Percentiles rank a stretch among this genome's conserved stretches.
phyloP scores from a whole-genome alignment of 192 early-diverging fungal genomes.

The Coemansia sp. region DNA sequence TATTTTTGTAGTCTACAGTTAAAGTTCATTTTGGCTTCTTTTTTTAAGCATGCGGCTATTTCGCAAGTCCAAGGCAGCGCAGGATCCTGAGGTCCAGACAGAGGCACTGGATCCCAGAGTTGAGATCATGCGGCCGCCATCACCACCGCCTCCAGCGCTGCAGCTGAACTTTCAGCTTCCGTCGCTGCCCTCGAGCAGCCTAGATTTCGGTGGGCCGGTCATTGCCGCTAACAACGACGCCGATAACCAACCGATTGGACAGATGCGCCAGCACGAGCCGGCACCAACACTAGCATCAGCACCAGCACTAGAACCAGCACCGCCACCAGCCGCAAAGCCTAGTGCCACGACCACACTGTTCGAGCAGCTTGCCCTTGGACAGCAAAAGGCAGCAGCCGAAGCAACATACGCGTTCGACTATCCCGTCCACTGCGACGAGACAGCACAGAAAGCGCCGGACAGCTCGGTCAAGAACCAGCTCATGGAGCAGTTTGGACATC shows the following conservation, averaged over 20 bases:
- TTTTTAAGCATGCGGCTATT: slow-evolving; percentile 34
- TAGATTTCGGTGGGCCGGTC: slow-evolving; percentile 3
- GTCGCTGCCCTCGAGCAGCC: slow-evolving; percentile 2
- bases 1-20: neutral
- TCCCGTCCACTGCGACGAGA: neutral
- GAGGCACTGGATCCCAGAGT: neutral
- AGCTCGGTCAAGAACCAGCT: slow-evolving; percentile 9
- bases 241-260: neutral
- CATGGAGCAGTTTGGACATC: slow-evolving; percentile 21
- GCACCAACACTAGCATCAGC: neutral
- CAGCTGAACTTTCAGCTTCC: slow-evolving; percentile 39
- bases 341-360: neutral
- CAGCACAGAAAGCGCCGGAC: neutral
- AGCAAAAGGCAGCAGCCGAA: neutral
- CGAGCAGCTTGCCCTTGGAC: neutral
- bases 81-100: neutral
- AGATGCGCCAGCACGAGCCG: neutral
- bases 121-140: slow-evolving; percentile 1
- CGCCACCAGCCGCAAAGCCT: neutral
- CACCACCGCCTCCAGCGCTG: slow-evolving; percentile 31
- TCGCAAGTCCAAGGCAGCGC: slow-evolving; percentile 38
- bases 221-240: neutral
- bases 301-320: neutral
- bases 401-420: slow-evolving; percentile 3
- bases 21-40: neutral